These are phyloP conservation scores for Acorus gramineus DNA, from an alignment of 106 monocot genomes.

Conservation along the genomic window DNA sequence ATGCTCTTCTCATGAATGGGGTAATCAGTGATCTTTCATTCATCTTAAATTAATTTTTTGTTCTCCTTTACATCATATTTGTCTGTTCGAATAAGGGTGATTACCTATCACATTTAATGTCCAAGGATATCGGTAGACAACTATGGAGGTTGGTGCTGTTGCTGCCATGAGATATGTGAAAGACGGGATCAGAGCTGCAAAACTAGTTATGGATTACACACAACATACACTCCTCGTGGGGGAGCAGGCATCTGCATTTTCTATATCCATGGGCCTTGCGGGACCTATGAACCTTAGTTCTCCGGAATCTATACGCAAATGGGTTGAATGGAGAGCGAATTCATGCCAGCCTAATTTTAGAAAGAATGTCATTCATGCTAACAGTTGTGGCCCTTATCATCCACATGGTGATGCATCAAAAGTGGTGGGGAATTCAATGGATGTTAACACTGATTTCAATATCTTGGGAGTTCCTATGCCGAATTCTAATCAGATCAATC, in stretches of 20 bases:
- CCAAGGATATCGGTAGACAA: conserved; percentile 53
- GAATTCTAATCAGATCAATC: conserved; percentile 15
- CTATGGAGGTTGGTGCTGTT: conserved; percentile 89
- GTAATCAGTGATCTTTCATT: conserved; percentile 45
- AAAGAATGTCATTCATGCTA: conserved; percentile 53
- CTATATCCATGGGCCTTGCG: conserved; percentile 86
- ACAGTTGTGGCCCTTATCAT: conserved; percentile 67
- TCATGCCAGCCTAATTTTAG: conserved; percentile 81
- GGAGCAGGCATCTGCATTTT: conserved; percentile 75
- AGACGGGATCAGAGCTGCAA: conserved; percentile 84
- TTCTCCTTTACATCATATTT: no score
- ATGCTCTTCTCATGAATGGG: conserved; percentile 94
- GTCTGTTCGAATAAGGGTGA: conserved; percentile 3
- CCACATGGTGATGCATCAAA: conserved; percentile 2
- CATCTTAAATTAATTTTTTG: background rate
- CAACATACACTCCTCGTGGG: conserved; percentile 80
- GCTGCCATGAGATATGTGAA: conserved; percentile 93
- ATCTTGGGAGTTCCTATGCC: conserved; percentile 1
- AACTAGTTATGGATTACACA: conserved; percentile 73
- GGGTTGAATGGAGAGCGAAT: conserved; percentile 60
- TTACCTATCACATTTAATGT: conserved; percentile 16
- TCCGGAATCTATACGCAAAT: conserved; percentile 58
- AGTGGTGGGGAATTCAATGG: conserved; percentile 10
- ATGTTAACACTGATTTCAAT: conserved; percentile 2
- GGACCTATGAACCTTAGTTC: conserved; percentile 80